Conservation (phyloP, 1,284 basidiomycete genomes). For the Omphalotus olearius region DNA sequence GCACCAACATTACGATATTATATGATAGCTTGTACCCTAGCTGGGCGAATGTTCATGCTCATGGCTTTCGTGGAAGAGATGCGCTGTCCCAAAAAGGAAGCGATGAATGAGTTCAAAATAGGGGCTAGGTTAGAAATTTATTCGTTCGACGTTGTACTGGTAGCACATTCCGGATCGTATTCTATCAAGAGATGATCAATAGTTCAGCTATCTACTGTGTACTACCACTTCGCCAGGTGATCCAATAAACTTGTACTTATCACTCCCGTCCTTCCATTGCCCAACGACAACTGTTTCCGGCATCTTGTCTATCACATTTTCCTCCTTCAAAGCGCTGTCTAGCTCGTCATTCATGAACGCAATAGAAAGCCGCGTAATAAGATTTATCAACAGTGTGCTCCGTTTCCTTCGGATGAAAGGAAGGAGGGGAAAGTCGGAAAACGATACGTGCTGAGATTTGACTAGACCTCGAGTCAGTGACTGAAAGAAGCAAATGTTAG, state of each 20-base stretch:
- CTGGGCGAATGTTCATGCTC: too few species aligned
- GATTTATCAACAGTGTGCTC: slow-evolving; percentile 35
- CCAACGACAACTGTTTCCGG: slow-evolving; percentile 11
- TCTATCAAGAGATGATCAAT: too few species aligned
- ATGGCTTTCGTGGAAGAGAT: too few species aligned
- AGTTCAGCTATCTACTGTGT: not conserved
- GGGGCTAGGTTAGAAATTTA: too few species aligned
- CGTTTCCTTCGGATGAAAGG: slow-evolving; percentile 34
- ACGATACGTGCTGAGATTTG: slow-evolving; percentile 46
- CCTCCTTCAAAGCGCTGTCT: slow-evolving; percentile 32
- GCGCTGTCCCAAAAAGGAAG: too few species aligned
- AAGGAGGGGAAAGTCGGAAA: slow-evolving; percentile 55
- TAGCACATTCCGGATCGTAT: too few species aligned
- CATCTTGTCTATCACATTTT: slow-evolving; percentile 29
- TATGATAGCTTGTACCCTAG: too few species aligned
- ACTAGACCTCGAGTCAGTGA: slow-evolving; percentile 28
- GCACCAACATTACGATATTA: too few species aligned
- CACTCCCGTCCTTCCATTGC: slow-evolving; percentile 9
- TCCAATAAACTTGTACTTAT: slow-evolving; percentile 10
- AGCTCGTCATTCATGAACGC: slow-evolving; percentile 45
- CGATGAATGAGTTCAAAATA: too few species aligned
- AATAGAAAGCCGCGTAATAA: slow-evolving; percentile 38
- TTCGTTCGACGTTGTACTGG: too few species aligned
- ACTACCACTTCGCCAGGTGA: slow-evolving; percentile 9
- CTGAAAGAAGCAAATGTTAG: slow-evolving; percentile 1